These are phyloP conservation scores for Aegilops sharonensis DNA, from an alignment of 176 grass and related monocot species.

Conservation along the genomic window DNA sequence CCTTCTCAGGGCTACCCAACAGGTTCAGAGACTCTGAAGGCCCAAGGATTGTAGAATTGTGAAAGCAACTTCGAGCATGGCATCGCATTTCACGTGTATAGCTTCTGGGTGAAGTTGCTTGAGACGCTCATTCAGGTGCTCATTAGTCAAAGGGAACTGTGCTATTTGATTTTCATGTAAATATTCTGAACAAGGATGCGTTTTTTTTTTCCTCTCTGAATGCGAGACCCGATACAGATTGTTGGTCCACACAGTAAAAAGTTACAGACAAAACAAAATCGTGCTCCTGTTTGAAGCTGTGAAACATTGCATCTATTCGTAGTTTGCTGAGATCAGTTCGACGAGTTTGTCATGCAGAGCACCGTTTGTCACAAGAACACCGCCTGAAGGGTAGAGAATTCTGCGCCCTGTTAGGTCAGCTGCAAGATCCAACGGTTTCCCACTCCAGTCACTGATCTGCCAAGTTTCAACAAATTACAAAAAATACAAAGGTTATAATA, in stretches of 20 bases:
- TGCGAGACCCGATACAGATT: neutral
- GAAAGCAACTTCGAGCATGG: neutral
- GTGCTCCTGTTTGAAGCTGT: neutral
- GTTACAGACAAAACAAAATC: neutral
- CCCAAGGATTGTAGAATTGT: slow-evolving; percentile 17
- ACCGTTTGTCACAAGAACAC: slow-evolving; percentile 78
- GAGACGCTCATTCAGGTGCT: neutral
- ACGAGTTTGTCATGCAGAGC: slow-evolving; percentile 59
- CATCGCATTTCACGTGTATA: neutral
- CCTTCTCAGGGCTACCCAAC: slow-evolving; percentile 5
- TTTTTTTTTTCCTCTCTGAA: neutral
- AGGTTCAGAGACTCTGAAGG: slow-evolving; percentile 38
- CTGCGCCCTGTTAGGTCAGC: slow-evolving; percentile 70
- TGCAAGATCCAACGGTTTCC: slow-evolving; percentile 61
- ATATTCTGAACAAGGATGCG: neutral
- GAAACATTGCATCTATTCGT: neutral
- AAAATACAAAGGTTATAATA: neutral
- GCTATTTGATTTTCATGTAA: neutral
- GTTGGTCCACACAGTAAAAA: neutral
- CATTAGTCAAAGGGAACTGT: neutral
- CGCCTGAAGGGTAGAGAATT: slow-evolving; percentile 73
- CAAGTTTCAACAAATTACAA: slow-evolving; percentile 27
- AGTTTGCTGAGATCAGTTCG: slow-evolving; percentile 68
- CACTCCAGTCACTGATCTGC: slow-evolving; percentile 91
- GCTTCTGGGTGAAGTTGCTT: slow-evolving; percentile 21